These are phyloP conservation scores for Diaporthe eres DNA, from an alignment of 2,329 filamentous ascomycete species.

Conservation along the genomic window DNA sequence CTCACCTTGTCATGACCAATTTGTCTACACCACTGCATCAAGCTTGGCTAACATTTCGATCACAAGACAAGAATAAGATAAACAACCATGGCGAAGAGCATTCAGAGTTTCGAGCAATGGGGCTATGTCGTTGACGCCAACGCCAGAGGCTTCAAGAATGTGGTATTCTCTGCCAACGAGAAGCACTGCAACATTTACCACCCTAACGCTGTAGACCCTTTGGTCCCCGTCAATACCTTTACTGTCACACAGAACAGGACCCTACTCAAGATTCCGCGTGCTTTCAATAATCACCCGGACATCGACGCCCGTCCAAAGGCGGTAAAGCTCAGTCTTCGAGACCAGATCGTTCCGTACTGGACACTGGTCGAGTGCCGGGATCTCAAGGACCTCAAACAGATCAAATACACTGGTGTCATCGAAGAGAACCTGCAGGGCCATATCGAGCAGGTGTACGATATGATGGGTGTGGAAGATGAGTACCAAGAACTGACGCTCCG, in stretches of 20 bases:
- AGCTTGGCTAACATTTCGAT: neutral
- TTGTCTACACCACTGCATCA: neutral
- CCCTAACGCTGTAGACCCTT: neutral
- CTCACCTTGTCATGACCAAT: too few species aligned
- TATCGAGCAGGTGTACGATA: neutral
- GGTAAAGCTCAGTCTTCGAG: neutral
- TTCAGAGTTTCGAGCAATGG: conserved; percentile 46
- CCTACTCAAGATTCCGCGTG: neutral
- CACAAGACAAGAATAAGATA: neutral
- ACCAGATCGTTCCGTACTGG: neutral
- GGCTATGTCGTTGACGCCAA: neutral
- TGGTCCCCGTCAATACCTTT: neutral
- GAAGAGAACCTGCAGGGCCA: neutral
- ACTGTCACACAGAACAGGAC: neutral
- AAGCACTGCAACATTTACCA: conserved; percentile 7
- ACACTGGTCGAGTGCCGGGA: neutral
- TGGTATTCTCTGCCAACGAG: accelerated
- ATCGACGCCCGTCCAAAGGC: neutral
- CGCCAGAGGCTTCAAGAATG: neutral
- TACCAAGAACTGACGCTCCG: neutral
- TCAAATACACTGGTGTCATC: neutral
- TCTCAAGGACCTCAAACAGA: neutral
- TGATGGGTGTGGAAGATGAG: neutral
- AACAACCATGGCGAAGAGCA: neutral
- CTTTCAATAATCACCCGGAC: neutral